These are phyloP conservation scores for Trametes meyenii DNA, from an alignment of 768 basidiomycete species.

Conservation along the genomic window DNA sequence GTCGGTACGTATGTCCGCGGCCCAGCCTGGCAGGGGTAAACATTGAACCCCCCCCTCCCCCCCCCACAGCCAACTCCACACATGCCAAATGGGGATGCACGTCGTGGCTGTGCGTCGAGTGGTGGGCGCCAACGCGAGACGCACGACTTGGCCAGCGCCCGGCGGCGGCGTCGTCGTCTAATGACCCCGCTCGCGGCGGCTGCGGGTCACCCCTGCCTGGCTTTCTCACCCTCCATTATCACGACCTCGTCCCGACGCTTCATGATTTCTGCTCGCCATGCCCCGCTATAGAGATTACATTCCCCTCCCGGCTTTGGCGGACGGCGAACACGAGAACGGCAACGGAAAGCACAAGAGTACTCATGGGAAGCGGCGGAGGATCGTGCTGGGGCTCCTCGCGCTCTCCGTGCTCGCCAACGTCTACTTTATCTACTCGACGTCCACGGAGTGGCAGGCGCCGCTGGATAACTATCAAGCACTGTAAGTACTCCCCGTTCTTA, in stretches of 20 bases:
- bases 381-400: constrained; percentile 2
- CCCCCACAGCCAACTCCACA: too few relatives aligned
- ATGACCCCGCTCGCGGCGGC: not conserved
- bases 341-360: constrained; percentile 1
- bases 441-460: constrained; percentile 10
- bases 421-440: constrained; percentile 3
- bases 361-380: constrained; percentile 6
- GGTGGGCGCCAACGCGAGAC: not conserved
- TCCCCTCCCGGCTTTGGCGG: not conserved
- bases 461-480: constrained; percentile 26
- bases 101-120: not conserved
- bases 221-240: not conserved
- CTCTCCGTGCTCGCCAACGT: constrained; percentile 18
- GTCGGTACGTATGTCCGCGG: too few relatives aligned
- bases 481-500: constrained; percentile 11
- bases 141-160: too few relatives aligned
- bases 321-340: constrained; percentile 4
- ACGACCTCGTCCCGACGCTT: not conserved
- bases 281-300: constrained; percentile 16
- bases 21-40: too few relatives aligned
- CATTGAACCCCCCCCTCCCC: too few relatives aligned
- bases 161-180: too few relatives aligned
- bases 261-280: not conserved
- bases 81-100: too few relatives aligned
- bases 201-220: not conserved